Evolutionary conservation across 2,329 filamentous ascomycete genomes (phyloP).

Genomic region (Phaeosphaeria sp.): DNA sequence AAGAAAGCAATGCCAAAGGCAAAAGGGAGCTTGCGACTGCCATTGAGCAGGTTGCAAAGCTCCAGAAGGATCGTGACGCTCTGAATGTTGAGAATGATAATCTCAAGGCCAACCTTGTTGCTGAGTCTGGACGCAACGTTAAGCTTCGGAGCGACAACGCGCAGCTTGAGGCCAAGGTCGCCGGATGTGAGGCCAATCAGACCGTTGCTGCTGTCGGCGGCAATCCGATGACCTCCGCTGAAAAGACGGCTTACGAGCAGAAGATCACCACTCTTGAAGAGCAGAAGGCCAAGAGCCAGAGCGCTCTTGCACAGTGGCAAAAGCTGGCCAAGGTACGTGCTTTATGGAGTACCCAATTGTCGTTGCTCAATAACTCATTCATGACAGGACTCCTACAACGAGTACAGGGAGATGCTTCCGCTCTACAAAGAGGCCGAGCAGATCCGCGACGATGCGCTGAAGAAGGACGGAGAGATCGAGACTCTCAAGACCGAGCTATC

Average conservation of each 20-base stretch:
- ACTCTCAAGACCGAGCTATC: constrained; percentile 25
- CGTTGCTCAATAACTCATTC: neutral
- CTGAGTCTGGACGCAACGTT: constrained; percentile 2
- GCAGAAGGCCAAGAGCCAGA: constrained; percentile 17
- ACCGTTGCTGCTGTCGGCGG: neutral
- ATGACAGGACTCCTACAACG: constrained; percentile 28
- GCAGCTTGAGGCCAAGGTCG: neutral
- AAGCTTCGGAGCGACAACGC: constrained; percentile 9
- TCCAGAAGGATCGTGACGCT: constrained; percentile 16
- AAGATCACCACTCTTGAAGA: constrained; percentile 18
- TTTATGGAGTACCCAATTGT: neutral
- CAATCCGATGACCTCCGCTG: neutral
- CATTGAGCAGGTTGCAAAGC: constrained; percentile 13
- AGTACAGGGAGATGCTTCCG: constrained; percentile 34
- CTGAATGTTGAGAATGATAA: constrained; percentile 23
- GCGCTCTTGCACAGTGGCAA: constrained; percentile 24
- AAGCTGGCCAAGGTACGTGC: constrained; percentile 28
- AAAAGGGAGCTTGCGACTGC: constrained; percentile 9
- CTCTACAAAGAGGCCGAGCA: constrained; percentile 28
- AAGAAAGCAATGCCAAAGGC: constrained; percentile 4
- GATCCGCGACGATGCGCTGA: constrained; percentile 16
- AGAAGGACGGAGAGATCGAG: constrained; percentile 23
- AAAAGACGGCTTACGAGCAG: constrained; percentile 4
- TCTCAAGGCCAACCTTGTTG: constrained; percentile 4
- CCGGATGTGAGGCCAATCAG: constrained; percentile 10